Percentiles rank a stretch among this genome's conserved stretches.
Conservation (phyloP, 768 basidiomycete species). For the Zangia roseola region DNA sequence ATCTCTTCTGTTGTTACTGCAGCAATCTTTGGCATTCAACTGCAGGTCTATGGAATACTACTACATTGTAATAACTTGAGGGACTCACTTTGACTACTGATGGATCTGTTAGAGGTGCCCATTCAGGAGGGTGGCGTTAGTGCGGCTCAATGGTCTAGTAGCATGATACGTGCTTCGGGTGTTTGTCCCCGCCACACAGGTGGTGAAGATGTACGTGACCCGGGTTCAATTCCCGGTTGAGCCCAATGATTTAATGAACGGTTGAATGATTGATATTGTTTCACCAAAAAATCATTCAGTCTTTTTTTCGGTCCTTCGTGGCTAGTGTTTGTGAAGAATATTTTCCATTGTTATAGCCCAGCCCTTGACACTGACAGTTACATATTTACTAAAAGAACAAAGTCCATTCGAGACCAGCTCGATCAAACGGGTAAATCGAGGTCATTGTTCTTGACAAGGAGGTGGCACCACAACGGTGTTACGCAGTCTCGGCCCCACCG, state of each 20-base stretch:
- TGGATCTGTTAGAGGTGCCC: too few relatives aligned
- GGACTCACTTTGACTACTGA: too few relatives aligned
- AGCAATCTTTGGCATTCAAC: neutral
- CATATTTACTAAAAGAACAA: conserved; percentile 11
- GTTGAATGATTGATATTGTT: too few relatives aligned
- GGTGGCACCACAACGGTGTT: conserved; percentile 42
- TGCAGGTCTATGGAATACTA: neutral
- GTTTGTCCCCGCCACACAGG: conserved; percentile 16
- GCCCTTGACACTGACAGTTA: too few relatives aligned
- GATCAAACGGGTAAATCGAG: conserved; percentile 7
- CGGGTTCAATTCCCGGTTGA: conserved; percentile 38
- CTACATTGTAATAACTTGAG: neutral
- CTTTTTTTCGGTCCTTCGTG: too few relatives aligned
- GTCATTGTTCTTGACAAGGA: neutral
- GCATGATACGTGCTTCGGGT: conserved; percentile 38
- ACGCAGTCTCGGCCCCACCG: conserved; percentile 29
- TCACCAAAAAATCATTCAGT: too few relatives aligned
- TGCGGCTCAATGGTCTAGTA: conserved; percentile 36
- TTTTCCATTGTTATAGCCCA: neutral
- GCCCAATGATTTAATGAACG: too few relatives aligned
- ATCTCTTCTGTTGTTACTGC: neutral
- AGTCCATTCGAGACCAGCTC: conserved; percentile 15
- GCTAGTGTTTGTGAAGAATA: neutral
- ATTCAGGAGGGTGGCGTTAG: too few relatives aligned
- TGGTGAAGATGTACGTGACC: conserved; percentile 37